phyloP scores from a whole-genome alignment of 1,284 basidiomycete species.

The Macrocybe sp. region DNA sequence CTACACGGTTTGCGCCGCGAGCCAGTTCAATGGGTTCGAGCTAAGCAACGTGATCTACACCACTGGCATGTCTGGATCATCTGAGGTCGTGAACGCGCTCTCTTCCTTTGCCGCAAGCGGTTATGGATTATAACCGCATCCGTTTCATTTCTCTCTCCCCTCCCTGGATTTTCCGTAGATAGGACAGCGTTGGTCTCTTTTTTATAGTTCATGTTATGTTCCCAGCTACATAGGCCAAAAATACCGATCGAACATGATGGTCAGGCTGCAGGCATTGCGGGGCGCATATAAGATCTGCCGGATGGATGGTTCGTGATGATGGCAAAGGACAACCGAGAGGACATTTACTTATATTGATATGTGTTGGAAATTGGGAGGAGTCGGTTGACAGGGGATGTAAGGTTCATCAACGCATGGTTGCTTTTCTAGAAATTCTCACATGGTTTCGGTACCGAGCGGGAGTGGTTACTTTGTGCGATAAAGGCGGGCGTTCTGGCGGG shows the following conservation, averaged over 20 bases:
- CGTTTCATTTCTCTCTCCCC: slow-evolving; percentile 9
- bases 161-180: slow-evolving; percentile 1
- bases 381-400: not conserved
- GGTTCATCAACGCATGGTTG: slow-evolving; percentile 16
- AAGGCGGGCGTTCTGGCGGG: slow-evolving; percentile 19
- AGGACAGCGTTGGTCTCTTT: slow-evolving; percentile 5
- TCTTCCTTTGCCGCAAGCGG: slow-evolving; percentile 25
- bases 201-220: not conserved
- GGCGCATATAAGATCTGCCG: not conserved
- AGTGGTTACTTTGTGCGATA: slow-evolving; percentile 18
- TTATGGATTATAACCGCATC: slow-evolving; percentile 19
- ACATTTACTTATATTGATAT: not conserved
- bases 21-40: slow-evolving; percentile 83
- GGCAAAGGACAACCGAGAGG: not conserved
- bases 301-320: not conserved
- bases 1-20: slow-evolving; percentile 89
- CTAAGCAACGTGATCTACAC: slow-evolving; percentile 64
- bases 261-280: not conserved
- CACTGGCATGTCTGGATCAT: slow-evolving; percentile 36
- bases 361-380: too few relatives aligned
- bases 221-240: not conserved
- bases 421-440: slow-evolving; percentile 6
- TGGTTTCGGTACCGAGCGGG: slow-evolving; percentile 24
- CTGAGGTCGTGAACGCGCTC: slow-evolving; percentile 24
- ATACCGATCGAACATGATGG: not conserved